Conservation (phyloP, 2,329 filamentous ascomycete species). For the Venturia pyrina region DNA sequence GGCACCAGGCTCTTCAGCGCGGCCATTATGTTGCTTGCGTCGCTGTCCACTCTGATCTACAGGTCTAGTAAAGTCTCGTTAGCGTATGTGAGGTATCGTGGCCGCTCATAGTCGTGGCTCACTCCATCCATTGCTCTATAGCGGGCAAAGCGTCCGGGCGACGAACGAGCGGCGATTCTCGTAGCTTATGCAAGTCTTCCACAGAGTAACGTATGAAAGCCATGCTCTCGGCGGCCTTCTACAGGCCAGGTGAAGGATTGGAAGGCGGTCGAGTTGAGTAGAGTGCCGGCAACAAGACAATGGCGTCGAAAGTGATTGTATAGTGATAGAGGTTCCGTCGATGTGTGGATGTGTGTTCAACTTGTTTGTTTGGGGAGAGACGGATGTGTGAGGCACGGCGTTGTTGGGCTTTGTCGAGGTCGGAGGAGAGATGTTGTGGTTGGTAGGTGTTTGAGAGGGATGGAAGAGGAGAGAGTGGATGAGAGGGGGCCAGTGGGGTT, state of each 20-base stretch:
- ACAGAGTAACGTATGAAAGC: constrained; percentile 50
- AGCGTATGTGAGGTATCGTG: background rate
- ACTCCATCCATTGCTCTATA: constrained; percentile 96
- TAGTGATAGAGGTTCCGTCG: background rate
- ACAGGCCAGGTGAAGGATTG: background rate
- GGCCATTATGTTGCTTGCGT: constrained; percentile 9
- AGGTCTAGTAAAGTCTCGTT: background rate
- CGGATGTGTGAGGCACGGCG: background rate
- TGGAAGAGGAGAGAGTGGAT: background rate
- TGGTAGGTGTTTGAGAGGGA: background rate
- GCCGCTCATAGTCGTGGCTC: constrained; percentile 23
- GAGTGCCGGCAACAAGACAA: background rate
- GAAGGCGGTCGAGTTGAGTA: background rate
- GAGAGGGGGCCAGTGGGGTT: background rate
- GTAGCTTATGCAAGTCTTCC: constrained; percentile 65
- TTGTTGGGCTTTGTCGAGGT: background rate
- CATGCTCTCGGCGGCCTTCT: background rate
- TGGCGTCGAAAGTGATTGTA: background rate
- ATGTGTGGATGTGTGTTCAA: background rate
- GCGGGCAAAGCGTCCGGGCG: constrained; percentile 74
- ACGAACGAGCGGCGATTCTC: constrained; percentile 70
- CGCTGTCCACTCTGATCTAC: constrained; percentile 6
- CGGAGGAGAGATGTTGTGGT: background rate
- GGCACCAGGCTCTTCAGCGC: constrained; percentile 3
- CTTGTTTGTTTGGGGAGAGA: background rate